Evolutionary conservation across 345 rosid species (phyloP).

Genomic region (Rhodamnia argentea): DNA sequence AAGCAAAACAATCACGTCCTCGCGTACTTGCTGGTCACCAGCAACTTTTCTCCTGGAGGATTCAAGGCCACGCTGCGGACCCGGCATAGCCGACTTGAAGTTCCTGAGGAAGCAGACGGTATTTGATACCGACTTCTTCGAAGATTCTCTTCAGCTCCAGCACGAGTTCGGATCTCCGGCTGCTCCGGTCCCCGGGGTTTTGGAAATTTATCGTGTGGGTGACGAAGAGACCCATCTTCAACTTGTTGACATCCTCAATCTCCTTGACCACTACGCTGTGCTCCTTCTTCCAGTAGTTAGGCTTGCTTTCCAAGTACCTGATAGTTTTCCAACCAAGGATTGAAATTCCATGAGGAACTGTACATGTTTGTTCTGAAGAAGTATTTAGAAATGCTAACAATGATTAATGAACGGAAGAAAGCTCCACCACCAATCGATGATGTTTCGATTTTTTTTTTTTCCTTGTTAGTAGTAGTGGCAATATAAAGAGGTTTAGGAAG

Average conservation of each 20-base stretch:
- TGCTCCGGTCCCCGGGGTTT: slow-evolving; percentile 34
- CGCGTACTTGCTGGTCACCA: background rate
- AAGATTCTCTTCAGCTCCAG: slow-evolving; percentile 45
- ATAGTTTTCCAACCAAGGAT: background rate
- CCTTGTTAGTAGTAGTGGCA: no score
- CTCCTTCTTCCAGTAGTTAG: slow-evolving; percentile 41
- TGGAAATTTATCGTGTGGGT: slow-evolving; percentile 67
- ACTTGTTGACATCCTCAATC: slow-evolving; percentile 62
- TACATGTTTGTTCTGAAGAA: no score
- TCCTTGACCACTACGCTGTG: slow-evolving; percentile 48
- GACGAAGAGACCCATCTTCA: slow-evolving; percentile 47
- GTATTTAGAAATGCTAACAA: no score
- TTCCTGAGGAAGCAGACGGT: slow-evolving; percentile 55
- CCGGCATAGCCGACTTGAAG: slow-evolving; percentile 25
- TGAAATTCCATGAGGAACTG: no score
- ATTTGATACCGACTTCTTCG: slow-evolving; percentile 46
- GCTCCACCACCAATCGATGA: no score
- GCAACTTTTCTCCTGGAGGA: background rate
- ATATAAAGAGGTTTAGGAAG: background rate
- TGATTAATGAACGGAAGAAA: no score
- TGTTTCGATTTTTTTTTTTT: no score
- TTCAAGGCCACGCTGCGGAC: background rate
- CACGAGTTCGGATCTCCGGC: slow-evolving; percentile 46
- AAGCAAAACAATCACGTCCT: background rate
- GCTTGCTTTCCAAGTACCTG: slow-evolving; percentile 63